Evolutionary conservation across 2,329 filamentous ascomycete genomes (phyloP).

Genomic region (Myriosclerotinia duriaeana): DNA sequence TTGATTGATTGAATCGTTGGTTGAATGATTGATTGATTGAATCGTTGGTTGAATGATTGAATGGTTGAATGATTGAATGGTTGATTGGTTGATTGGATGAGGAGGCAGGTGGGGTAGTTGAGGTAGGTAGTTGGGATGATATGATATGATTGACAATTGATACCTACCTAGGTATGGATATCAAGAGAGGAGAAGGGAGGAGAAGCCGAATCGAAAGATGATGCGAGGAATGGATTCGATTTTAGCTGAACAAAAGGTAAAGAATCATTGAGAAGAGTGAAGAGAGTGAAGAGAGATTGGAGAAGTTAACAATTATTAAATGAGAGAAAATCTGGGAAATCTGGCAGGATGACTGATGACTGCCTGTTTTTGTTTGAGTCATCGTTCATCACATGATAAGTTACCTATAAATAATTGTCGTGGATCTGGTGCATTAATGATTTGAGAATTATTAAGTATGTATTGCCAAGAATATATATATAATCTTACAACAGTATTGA

Average conservation of each 20-base stretch:
- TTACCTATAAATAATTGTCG: neutral
- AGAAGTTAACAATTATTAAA: neutral
- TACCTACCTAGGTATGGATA: too few relatives aligned
- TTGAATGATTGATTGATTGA: too few relatives aligned
- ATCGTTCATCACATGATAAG: conserved; percentile 5
- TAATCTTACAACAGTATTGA: neutral
- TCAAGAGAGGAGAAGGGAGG: neutral
- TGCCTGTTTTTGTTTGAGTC: neutral
- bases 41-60: too few relatives aligned
- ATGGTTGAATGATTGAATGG: neutral
- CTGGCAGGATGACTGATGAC: neutral
- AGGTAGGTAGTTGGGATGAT: too few relatives aligned
- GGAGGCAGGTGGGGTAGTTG: neutral
- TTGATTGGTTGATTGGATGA: neutral
- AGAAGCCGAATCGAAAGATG: neutral
- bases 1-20: neutral
- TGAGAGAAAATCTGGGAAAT: neutral
- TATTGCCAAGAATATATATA: neutral
- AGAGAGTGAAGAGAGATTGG: neutral
- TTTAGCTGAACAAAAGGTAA: too few relatives aligned
- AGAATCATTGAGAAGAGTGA: neutral
- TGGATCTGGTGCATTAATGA: neutral
- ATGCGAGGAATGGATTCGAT: too few relatives aligned
- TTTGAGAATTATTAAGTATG: neutral
- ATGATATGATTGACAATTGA: neutral